Percentiles rank a stretch among this genome's conserved stretches.
phyloP scores from a whole-genome alignment of 2,329 filamentous ascomycete genomes.

The Aspergillus floridensis region DNA sequence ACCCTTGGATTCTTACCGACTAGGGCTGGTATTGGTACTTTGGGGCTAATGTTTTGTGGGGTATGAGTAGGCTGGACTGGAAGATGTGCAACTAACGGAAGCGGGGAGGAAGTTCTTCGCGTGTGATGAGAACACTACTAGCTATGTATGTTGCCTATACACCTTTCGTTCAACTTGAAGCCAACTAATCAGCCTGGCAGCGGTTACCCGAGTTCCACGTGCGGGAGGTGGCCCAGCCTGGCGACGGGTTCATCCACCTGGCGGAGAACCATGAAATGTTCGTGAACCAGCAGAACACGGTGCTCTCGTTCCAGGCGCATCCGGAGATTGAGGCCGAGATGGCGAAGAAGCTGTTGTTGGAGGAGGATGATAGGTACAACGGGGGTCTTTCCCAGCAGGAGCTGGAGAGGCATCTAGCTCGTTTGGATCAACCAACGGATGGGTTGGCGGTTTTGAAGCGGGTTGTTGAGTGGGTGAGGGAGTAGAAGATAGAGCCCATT shows the following conservation, averaged over 20 bases:
- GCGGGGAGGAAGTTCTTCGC: too few relatives aligned
- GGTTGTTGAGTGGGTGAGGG: neutral
- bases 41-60: too few relatives aligned
- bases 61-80: too few relatives aligned
- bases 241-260: constrained; percentile 35
- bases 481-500: neutral
- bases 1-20: too few relatives aligned
- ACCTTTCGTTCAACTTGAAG: accelerated
- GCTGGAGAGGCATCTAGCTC: neutral
- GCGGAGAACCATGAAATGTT: constrained; percentile 42
- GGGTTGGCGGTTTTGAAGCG: neutral
- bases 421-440: neutral
- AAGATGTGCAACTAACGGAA: too few relatives aligned
- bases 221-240: constrained; percentile 37
- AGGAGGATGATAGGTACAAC: constrained; percentile 13
- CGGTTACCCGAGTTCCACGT: constrained; percentile 44
- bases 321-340: constrained; percentile 43
- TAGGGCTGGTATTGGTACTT: too few relatives aligned
- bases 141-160: too few relatives aligned
- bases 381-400: constrained; percentile 5
- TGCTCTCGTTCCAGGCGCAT: constrained; percentile 49
- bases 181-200: too few relatives aligned
- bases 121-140: too few relatives aligned
- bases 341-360: constrained; percentile 39
- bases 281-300: constrained; percentile 38